Evolutionary conservation across 306 rosid species (phyloP).

Genomic region (Clitoria ternatea): DNA sequence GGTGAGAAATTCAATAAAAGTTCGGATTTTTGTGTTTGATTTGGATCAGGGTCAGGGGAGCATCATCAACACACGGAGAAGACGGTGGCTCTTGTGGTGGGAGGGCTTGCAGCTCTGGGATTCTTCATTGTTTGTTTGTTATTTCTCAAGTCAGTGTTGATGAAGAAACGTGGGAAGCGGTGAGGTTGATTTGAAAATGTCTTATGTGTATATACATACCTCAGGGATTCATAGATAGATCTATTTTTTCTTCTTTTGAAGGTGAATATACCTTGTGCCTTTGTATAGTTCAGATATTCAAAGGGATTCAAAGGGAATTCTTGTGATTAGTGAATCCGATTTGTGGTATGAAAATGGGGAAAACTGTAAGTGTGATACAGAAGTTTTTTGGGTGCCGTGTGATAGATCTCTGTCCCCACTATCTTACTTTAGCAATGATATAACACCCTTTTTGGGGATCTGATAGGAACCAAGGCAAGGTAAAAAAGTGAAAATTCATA

Average conservation of each 20-base stretch:
- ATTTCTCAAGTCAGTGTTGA: constrained; percentile 48
- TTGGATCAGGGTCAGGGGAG: constrained; percentile 32
- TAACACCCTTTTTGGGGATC: background rate
- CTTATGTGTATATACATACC: constrained; percentile 10
- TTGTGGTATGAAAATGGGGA: constrained; percentile 30
- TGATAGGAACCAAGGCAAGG: background rate
- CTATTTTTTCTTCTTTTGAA: constrained; percentile 28
- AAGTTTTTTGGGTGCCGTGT: constrained; percentile 15
- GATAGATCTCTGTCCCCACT: constrained; percentile 29
- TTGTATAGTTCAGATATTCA: constrained; percentile 34
- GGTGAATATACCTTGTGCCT: constrained; percentile 29
- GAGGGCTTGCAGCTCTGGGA: constrained; percentile 82
- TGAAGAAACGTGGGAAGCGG: constrained; percentile 51
- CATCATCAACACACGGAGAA: constrained; percentile 45
- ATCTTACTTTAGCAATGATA: constrained; percentile 4
- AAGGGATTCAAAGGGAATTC: constrained; percentile 19
- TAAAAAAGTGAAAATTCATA: background rate
- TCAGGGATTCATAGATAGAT: constrained; percentile 9
- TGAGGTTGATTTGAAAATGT: constrained; percentile 27
- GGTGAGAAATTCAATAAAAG: background rate
- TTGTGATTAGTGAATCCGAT: background rate
- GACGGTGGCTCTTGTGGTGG: constrained; percentile 81
- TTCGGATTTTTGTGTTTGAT: background rate
- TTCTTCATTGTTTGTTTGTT: constrained; percentile 67
- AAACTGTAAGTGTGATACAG: constrained; percentile 14